Evolutionary conservation across 2,329 filamentous ascomycete genomes (phyloP).

Genomic region (Talaromyces marneffei): DNA sequence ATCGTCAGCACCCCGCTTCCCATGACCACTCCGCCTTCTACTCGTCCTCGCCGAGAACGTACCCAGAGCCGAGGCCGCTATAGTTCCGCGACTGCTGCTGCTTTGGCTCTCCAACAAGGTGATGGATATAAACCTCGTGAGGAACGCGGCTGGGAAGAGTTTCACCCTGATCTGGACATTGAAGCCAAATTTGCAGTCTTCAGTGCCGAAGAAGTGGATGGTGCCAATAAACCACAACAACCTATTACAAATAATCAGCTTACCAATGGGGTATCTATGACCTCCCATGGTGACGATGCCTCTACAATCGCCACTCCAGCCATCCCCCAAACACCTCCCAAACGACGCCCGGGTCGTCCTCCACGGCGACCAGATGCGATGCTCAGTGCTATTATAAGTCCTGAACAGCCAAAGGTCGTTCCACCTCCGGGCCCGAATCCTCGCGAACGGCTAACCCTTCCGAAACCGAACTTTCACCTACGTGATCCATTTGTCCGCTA

Average conservation of each 20-base stretch:
- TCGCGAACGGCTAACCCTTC: conserved; percentile 44
- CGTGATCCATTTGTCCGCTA: conserved; percentile 45
- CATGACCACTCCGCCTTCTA: conserved; percentile 34
- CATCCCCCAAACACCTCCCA: conserved; percentile 41
- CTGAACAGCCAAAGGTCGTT: conserved; percentile 49
- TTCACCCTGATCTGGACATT: conserved; percentile 91
- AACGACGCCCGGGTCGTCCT: conserved; percentile 59
- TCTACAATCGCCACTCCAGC: conserved; percentile 41
- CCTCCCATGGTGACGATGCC: conserved; percentile 30
- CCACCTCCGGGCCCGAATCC: conserved; percentile 47
- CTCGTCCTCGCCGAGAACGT: conserved; percentile 38
- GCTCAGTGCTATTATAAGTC: conserved; percentile 54
- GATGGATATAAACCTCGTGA: conserved; percentile 97
- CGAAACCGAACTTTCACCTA: conserved; percentile 44
- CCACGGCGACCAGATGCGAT: conserved; percentile 58
- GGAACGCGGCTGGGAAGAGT: conserved; percentile 95
- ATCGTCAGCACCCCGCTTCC: conserved; percentile 21
- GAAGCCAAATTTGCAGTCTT: conserved; percentile 74
- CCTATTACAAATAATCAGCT: conserved; percentile 21
- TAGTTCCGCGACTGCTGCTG: conserved; percentile 76
- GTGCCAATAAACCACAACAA: conserved; percentile 39
- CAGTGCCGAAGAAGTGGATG: conserved; percentile 78
- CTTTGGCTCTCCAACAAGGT: conserved; percentile 80
- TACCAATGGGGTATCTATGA: conserved; percentile 24
- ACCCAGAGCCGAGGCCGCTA: conserved; percentile 58